Percentiles rank a stretch among this genome's conserved stretches.
These are phyloP conservation scores for Aspergillus aculeatinus DNA, from an alignment of 2,329 filamentous ascomycete genomes.

Conservation along the genomic window DNA sequence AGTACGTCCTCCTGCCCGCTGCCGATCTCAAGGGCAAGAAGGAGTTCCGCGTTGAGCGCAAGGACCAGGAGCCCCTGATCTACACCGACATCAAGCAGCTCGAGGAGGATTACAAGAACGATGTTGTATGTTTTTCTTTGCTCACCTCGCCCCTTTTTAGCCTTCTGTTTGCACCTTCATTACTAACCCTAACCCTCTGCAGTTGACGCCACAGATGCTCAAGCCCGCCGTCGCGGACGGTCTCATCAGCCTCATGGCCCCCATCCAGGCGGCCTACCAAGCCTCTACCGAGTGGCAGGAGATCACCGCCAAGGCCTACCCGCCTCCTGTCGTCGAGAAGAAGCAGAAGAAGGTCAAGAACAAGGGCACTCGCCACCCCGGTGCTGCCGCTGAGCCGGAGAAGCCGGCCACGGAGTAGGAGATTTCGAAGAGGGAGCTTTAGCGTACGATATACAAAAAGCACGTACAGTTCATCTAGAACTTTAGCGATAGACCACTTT, in stretches of 20 bases:
- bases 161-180: background rate
- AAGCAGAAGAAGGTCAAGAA: conserved; percentile 74
- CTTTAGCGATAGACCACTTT: background rate
- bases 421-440: background rate
- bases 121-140: conserved; percentile 60
- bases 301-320: conserved; percentile 76
- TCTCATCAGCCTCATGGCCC: conserved; percentile 70
- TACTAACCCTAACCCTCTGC: conserved; percentile 12
- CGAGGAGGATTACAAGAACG: conserved; percentile 75
- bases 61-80: conserved; percentile 66
- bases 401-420: conserved; percentile 14
- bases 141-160: background rate
- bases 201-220: conserved; percentile 80
- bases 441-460: background rate
- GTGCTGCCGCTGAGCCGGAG: conserved; percentile 31
- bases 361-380: conserved; percentile 60
- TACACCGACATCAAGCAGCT: conserved; percentile 76
- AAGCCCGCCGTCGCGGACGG: conserved; percentile 79
- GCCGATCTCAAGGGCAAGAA: conserved; percentile 44
- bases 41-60: conserved; percentile 67
- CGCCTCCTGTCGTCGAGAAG: conserved; percentile 67
- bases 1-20: conserved; percentile 81
- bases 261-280: conserved; percentile 73
- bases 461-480: background rate
- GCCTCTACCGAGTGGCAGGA: conserved; percentile 76